phyloP scores from a whole-genome alignment of 2,329 filamentous ascomycete species.

The Chrysoporthe austroafricana region DNA sequence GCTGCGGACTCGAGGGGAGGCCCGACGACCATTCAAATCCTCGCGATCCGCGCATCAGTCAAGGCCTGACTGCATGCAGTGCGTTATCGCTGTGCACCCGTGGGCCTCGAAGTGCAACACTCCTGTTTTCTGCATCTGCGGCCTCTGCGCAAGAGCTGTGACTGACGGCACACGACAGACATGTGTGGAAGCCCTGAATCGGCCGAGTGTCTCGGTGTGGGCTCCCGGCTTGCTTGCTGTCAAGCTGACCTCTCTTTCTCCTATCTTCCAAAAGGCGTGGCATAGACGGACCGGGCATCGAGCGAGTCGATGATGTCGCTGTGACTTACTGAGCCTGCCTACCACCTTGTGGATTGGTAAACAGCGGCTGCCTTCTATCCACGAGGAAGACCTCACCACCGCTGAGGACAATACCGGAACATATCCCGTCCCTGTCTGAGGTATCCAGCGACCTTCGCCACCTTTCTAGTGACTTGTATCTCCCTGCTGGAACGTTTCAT shows the following conservation, averaged over 20 bases:
- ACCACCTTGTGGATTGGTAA: neutral
- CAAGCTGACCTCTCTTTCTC: neutral
- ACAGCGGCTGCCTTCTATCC: neutral
- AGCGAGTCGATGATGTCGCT: neutral
- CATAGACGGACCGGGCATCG: neutral
- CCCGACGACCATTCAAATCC: neutral
- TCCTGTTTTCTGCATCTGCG: neutral
- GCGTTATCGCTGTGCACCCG: neutral
- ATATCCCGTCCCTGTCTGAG: neutral
- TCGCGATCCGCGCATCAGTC: neutral
- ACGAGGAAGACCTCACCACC: neutral
- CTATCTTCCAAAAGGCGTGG: neutral
- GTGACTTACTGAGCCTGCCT: neutral
- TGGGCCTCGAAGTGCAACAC: neutral
- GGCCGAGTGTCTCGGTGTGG: conserved; percentile 16
- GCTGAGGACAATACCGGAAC: neutral
- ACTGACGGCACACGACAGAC: conserved; percentile 7
- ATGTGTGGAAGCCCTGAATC: conserved; percentile 6
- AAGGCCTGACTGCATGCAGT: neutral
- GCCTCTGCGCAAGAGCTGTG: neutral
- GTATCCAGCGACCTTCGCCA: neutral
- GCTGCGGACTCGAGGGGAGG: neutral
- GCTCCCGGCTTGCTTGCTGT: neutral
- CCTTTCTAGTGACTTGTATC: neutral
- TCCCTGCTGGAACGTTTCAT: neutral